Evolutionary conservation across 2,329 filamentous ascomycete genomes (phyloP).

Genomic region (Hypoxylon sp.): DNA sequence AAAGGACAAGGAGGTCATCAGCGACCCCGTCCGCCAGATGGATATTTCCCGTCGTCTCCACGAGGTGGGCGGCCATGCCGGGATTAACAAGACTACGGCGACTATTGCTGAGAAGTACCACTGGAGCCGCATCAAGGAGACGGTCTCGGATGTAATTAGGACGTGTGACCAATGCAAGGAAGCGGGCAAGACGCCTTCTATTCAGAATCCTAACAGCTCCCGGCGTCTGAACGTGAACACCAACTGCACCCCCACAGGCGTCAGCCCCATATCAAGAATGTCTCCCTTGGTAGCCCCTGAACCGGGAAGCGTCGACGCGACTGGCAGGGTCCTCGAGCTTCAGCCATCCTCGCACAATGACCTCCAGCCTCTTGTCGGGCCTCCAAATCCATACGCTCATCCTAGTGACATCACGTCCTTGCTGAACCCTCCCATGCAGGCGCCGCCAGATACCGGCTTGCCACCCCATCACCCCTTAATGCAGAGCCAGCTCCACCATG

Average conservation of each 20-base stretch:
- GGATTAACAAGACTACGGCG: constrained; percentile 98
- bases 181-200: constrained; percentile 66
- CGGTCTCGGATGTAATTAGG: constrained; percentile 92
- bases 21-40: constrained; percentile 89
- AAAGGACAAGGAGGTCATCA: constrained; percentile 97
- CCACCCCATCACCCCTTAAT: constrained; percentile 54
- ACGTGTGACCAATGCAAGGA: constrained; percentile 94
- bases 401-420: constrained; percentile 63
- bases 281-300: constrained; percentile 33
- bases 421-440: constrained; percentile 51
- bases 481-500: constrained; percentile 48
- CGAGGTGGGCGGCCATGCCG: constrained; percentile 77
- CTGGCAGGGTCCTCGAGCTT: constrained; percentile 45
- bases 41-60: constrained; percentile 87
- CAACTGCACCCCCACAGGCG: constrained; percentile 11
- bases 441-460: constrained; percentile 42
- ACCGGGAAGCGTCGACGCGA: constrained; percentile 41
- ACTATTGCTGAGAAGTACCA: constrained; percentile 94
- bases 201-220: constrained; percentile 37
- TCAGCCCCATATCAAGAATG: constrained; percentile 38
- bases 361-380: constrained; percentile 48
- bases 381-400: constrained; percentile 60
- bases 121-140: constrained; percentile 98
- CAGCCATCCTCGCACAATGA: constrained; percentile 44
- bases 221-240: constrained; percentile 43